Evolutionary conservation across 495 filamentous ascomycete genomes (phyloP).

Genomic region (Trichoderma orchidacearum): DNA sequence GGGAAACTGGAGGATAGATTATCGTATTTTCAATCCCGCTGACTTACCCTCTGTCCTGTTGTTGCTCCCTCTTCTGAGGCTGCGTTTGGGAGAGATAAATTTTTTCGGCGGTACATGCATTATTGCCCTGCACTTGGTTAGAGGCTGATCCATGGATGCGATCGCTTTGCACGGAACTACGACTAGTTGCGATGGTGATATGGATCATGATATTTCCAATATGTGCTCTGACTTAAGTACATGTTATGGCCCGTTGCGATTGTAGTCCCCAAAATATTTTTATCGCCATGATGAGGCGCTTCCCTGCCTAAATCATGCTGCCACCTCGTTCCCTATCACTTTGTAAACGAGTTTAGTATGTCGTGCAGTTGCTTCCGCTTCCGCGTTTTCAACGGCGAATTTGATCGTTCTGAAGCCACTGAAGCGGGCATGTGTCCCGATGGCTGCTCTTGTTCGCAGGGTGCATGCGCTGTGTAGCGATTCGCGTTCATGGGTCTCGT

Average conservation of each 20-base stretch:
- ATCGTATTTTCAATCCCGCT: conserved; percentile 18
- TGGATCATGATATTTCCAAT: too few species aligned
- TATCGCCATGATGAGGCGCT: too few species aligned
- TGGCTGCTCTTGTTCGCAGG: not conserved
- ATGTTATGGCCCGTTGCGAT: too few species aligned
- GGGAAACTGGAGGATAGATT: conserved; percentile 66
- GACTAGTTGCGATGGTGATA: too few species aligned
- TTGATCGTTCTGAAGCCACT: too few species aligned
- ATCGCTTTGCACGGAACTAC: too few species aligned
- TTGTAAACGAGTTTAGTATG: not conserved
- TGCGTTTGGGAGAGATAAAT: conserved; percentile 31
- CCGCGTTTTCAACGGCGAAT: not conserved
- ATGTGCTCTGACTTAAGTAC: too few species aligned
- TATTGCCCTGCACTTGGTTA: too few species aligned
- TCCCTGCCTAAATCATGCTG: too few species aligned
- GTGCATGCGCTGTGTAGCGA: not conserved
- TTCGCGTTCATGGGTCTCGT: not conserved
- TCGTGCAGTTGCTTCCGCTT: not conserved
- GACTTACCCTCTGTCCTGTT: conserved; percentile 37
- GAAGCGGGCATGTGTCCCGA: too few species aligned
- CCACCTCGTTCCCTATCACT: not conserved
- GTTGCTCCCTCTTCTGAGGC: conserved; percentile 15
- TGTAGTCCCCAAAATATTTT: too few species aligned
- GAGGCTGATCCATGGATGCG: too few species aligned
- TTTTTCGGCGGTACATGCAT: conserved; percentile 26